Evolutionary conservation across 192 early-diverging fungal species (phyloP), one percentile per base, ranked within the genome.

Genomic region (Coemansia pectinata): DNA sequence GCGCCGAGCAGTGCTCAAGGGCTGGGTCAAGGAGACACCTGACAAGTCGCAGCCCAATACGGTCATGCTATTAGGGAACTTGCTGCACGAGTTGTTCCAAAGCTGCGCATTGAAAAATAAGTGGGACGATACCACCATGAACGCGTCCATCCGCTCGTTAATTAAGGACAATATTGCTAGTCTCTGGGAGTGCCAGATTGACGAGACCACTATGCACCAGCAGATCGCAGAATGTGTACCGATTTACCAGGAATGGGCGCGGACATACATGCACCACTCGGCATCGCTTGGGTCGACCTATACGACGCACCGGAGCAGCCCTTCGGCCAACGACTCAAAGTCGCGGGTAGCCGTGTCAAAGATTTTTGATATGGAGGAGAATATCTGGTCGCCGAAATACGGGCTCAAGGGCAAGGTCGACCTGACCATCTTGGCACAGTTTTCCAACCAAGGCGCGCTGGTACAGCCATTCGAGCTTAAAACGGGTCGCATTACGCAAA

Each of bases 361-460:
- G 53, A 78, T 95, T 0, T 66, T 96, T 41, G 91, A 95, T 66
- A 91, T 96, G 66, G 97, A 98, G 73, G 96, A 98, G 64, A 88
- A 88, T 57, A 85, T 96, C 25, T 97, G 94, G 94, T 95, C 94
- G 34, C 92, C 94, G 9, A 93, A 79, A 71, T 97, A 88, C 83
- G 97, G 97, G 1, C 78, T 98, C 17, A 96, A 96, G 62, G 97
- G 97, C 25, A 95, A 93, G 69, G 86, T 98, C 27, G 96, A 98
- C 70, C 88, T 91, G 27, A 90, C 91, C 1, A 70, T 81, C 1
- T 41, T 75, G 59, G 71, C 78, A 14, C 72, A 66, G 57, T 75
- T 66, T 41, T 34, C 63, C 7, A 61, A 29, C 4, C 25, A 47
- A 3, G 67, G 76, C 8, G 78, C 84, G 12, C 64, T 89, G 33